These are phyloP conservation scores for Globisporangium megalacanthum DNA, from an alignment of 352 stramenopile genomes.

Conservation along the genomic window DNA sequence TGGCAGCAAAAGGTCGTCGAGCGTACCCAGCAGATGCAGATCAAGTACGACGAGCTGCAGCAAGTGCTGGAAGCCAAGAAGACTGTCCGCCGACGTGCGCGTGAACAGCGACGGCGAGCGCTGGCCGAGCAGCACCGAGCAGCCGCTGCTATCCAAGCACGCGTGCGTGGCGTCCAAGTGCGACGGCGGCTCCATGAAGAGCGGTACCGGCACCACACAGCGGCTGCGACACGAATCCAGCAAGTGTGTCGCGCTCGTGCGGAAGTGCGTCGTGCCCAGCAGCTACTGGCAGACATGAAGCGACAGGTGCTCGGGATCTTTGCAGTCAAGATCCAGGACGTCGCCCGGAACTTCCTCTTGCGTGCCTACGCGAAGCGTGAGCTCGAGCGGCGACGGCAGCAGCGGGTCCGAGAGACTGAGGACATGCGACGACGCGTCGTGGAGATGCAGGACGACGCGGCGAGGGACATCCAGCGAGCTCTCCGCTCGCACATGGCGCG, in stretches of 20 bases:
- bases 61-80: conserved; percentile 43
- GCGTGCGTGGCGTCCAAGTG: conserved; percentile 26
- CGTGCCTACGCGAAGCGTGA: conserved; percentile 24
- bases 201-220: conserved; percentile 20
- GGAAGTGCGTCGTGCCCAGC: conserved; percentile 35
- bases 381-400: conserved; percentile 20
- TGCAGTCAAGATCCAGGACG: conserved; percentile 37
- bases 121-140: conserved; percentile 22
- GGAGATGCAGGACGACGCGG: conserved; percentile 21
- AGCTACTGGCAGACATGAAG: conserved; percentile 26
- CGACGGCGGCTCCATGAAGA: conserved; percentile 16
- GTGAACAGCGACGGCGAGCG: conserved; percentile 34
- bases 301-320: conserved; percentile 26
- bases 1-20: conserved; percentile 51
- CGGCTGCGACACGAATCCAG: conserved; percentile 43
- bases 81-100: conserved; percentile 21
- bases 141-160: conserved; percentile 23
- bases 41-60: conserved; percentile 60
- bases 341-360: conserved; percentile 24
- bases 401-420: conserved; percentile 16
- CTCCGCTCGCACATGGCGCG: conserved; percentile 28
- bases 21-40: conserved; percentile 53
- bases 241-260: conserved; percentile 31
- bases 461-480: conserved; percentile 39
- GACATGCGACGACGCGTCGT: conserved; percentile 13